Conservation (phyloP, 495 filamentous ascomycete genomes). For the Aspergillus bertholletiae region DNA sequence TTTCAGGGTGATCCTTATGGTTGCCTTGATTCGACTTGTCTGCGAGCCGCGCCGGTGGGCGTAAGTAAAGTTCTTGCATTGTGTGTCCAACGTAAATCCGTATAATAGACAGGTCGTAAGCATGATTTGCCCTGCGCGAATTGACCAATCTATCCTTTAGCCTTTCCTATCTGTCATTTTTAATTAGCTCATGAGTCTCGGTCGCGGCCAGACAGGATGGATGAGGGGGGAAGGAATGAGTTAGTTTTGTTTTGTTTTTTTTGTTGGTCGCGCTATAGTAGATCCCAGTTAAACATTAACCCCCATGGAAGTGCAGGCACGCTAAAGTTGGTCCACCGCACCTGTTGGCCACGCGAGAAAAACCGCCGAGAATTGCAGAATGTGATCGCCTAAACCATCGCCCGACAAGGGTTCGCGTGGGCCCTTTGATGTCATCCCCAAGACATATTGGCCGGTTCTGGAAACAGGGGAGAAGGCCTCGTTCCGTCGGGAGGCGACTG, state of each 20-base stretch:
- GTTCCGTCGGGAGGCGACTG: neutral
- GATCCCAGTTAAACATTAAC: neutral
- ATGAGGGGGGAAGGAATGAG: too few relatives aligned
- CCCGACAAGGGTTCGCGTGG: neutral
- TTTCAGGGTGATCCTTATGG: neutral
- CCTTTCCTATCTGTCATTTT: neutral
- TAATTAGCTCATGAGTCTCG: neutral
- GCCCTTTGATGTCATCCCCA: neutral
- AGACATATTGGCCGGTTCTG: neutral
- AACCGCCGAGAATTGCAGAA: neutral
- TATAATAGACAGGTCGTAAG: neutral
- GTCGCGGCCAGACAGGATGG: neutral
- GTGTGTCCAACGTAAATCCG: neutral
- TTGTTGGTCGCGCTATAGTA: neutral
- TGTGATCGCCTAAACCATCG: neutral
- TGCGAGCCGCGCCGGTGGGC: neutral
- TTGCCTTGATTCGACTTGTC: neutral
- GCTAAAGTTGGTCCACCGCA: neutral
- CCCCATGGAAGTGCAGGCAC: neutral
- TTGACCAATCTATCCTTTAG: neutral
- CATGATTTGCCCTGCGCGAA: neutral
- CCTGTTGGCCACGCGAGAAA: neutral
- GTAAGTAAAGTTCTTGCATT: neutral
- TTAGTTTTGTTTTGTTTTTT: too few relatives aligned
- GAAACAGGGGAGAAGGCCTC: neutral